Evolutionary conservation across 495 filamentous ascomycete genomes (phyloP).

Genomic region (Acidiella bohemica): DNA sequence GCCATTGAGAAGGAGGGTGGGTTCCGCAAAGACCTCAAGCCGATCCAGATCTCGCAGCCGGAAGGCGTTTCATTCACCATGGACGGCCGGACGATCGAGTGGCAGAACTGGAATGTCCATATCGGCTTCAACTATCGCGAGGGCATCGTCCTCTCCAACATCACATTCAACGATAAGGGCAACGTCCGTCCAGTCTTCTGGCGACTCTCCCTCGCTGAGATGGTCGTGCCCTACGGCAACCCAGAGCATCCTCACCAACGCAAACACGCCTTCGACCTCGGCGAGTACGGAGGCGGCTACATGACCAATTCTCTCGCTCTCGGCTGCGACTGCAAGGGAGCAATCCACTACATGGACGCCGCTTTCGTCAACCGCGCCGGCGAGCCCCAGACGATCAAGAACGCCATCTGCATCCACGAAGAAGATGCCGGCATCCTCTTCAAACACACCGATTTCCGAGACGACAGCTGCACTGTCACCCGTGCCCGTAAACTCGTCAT

Average conservation of each 20-base stretch:
- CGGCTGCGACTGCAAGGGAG: slow-evolving; percentile 91
- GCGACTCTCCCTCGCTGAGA: slow-evolving; percentile 84
- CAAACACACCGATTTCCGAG: slow-evolving; percentile 93
- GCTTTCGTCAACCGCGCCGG: slow-evolving; percentile 75
- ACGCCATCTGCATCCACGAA: slow-evolving; percentile 95
- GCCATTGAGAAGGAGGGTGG: slow-evolving; percentile 55
- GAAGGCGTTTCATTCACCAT: slow-evolving; percentile 88
- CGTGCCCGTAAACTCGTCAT: slow-evolving; percentile 78
- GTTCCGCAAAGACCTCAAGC: slow-evolving; percentile 68
- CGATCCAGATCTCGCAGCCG: slow-evolving; percentile 90
- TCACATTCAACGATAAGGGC: slow-evolving; percentile 82
- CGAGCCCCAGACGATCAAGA: slow-evolving; percentile 66
- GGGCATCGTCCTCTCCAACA: slow-evolving; percentile 81
- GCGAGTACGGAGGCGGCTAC: slow-evolving; percentile 88
- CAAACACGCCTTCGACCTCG: slow-evolving; percentile 89
- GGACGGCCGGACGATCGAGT: slow-evolving; percentile 62
- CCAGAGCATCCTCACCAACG: slow-evolving; percentile 85
- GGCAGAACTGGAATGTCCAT: slow-evolving; percentile 94
- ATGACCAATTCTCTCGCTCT: slow-evolving; percentile 87
- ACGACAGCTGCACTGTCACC: slow-evolving; percentile 74
- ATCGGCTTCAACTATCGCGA: slow-evolving; percentile 96
- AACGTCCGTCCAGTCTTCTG: slow-evolving; percentile 72
- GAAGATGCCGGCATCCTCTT: slow-evolving; percentile 88
- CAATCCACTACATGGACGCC: slow-evolving; percentile 82
- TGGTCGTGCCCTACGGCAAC: slow-evolving; percentile 94